phyloP scores from a whole-genome alignment of 106 monocot species.

The Posidonia australis region DNA sequence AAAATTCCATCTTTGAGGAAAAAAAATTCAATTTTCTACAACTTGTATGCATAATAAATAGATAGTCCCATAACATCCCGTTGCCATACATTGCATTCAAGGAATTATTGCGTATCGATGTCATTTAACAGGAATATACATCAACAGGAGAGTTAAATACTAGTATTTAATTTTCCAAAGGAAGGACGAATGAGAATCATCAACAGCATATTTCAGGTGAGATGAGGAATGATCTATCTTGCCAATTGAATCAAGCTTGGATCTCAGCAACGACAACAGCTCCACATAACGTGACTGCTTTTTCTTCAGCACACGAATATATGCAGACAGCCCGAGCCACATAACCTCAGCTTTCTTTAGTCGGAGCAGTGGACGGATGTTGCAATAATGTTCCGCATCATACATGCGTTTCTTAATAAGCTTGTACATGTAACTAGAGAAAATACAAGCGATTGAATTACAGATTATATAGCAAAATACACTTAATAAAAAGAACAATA shows the following conservation, averaged over 20 bases:
- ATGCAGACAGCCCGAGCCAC: slow-evolving; percentile 72
- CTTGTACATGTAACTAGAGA: slow-evolving; percentile 50
- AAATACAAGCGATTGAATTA: not conserved
- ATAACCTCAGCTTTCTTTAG: slow-evolving; percentile 42
- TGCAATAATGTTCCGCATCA: slow-evolving; percentile 15
- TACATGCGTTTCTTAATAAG: slow-evolving; percentile 65
- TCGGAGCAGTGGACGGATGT: slow-evolving; percentile 29
- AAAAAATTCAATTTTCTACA: too few relatives aligned
- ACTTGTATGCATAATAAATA: too few relatives aligned
- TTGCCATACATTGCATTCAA: too few relatives aligned
- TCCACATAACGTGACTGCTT: slow-evolving; percentile 66
- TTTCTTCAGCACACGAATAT: slow-evolving; percentile 49
- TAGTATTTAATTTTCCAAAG: slow-evolving; percentile 5
- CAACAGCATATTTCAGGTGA: slow-evolving; percentile 40
- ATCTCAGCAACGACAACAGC: slow-evolving; percentile 34
- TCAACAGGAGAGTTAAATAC: not conserved
- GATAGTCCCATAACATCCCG: too few relatives aligned
- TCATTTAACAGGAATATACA: not conserved
- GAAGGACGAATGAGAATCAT: not conserved
- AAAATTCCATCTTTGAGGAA: too few relatives aligned
- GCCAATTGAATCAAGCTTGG: slow-evolving; percentile 21
- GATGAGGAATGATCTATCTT: slow-evolving; percentile 5
- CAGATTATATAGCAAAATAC: not conserved
- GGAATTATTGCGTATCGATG: too few relatives aligned
- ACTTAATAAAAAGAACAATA: not conserved